Conservation (phyloP, 2,329 filamentous ascomycete species). For the Aspergillus versicolor region DNA sequence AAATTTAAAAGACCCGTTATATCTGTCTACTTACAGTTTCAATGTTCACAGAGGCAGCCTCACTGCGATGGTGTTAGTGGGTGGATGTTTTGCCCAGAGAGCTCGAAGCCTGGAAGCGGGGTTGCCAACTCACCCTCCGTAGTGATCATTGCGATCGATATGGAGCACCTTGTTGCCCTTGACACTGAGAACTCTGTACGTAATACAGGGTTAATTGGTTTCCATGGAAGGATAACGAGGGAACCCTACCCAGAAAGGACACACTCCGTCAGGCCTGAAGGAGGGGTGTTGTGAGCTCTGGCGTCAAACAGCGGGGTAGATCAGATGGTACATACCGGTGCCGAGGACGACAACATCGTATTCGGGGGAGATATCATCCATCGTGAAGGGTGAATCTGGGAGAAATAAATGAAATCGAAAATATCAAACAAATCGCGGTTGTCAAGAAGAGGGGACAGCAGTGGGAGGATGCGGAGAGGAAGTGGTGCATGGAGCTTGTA, state of each 20-base stretch:
- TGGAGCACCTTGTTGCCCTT: conserved; percentile 99
- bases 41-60: conserved; percentile 95
- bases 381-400: conserved; percentile 46
- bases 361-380: conserved; percentile 98
- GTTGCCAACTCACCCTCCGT: conserved; percentile 74
- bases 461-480: conserved; percentile 22
- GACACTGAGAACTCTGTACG: conserved; percentile 80
- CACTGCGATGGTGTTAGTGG: conserved; percentile 54
- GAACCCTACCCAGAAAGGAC: conserved; percentile 85
- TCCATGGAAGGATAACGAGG: background rate
- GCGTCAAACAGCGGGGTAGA: conserved; percentile 37
- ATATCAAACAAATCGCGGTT: background rate
- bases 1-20: conserved; percentile 8
- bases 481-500: conserved; percentile 15
- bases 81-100: conserved; percentile 4
- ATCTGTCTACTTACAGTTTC: conserved; percentile 65
- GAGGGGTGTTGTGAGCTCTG: conserved; percentile 29
- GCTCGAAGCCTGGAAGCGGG: conserved; percentile 11
- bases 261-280: conserved; percentile 89
- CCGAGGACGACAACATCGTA: conserved; percentile 99
- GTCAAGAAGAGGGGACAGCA: conserved; percentile 16
- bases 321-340: conserved; percentile 65
- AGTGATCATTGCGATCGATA: conserved; percentile 98
- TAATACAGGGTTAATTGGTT: conserved; percentile 22
- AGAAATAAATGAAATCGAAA: background rate